These are phyloP conservation scores for Talinum fruticosum DNA, from an alignment of 148 eudicot species.

Conservation along the genomic window DNA sequence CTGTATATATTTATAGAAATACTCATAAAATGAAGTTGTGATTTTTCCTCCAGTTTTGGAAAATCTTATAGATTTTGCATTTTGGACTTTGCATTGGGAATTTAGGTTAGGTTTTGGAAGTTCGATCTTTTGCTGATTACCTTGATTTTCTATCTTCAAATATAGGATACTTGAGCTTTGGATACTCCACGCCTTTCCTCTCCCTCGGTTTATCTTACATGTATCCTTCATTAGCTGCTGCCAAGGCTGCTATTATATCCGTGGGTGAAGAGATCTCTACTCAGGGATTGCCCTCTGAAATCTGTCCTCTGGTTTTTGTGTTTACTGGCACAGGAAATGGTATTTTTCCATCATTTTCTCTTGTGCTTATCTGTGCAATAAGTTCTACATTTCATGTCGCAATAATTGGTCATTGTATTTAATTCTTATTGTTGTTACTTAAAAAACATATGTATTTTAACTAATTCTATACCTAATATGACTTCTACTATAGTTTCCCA, in stretches of 20 bases:
- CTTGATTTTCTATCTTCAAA: slow-evolving; percentile 13
- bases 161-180: slow-evolving; percentile 84
- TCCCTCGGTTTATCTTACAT: slow-evolving; percentile 91
- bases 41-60: not conserved
- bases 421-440: too few species aligned
- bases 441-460: too few species aligned
- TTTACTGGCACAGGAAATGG: slow-evolving; percentile 99
- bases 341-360: slow-evolving; percentile 21
- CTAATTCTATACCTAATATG: not conserved
- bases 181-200: slow-evolving; percentile 93
- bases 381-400: not conserved
- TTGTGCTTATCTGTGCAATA: not conserved
- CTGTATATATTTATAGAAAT: not conserved
- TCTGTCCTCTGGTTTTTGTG: slow-evolving; percentile 89
- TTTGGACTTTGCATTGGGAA: too few species aligned
- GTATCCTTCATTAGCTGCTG: slow-evolving; percentile 94
- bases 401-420: not conserved
- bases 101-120: not conserved
- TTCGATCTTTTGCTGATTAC: not conserved
- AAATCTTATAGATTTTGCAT: too few species aligned
- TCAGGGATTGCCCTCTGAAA: slow-evolving; percentile 76
- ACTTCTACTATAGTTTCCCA: slow-evolving; percentile 56
- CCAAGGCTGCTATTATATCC: slow-evolving; percentile 90
- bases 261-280: slow-evolving; percentile 95
- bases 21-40: not conserved